Evolutionary conservation across 371 early-diverging fungal genomes (phyloP), one percentile per base, ranked within the genome.

Genomic region (Mortierella sp.): DNA sequence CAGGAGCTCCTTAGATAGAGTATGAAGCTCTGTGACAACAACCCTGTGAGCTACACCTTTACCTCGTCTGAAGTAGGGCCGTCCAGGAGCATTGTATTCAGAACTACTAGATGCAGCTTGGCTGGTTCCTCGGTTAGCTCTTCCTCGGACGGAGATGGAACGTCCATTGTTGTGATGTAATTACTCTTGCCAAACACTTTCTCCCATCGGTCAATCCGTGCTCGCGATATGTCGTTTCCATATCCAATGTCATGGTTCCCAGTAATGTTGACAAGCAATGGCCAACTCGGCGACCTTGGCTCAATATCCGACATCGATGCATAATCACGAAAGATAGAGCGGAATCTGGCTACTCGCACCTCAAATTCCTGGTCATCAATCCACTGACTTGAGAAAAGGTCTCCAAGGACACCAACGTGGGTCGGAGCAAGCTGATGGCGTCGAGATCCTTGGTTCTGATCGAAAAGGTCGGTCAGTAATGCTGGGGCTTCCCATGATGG

Each of bases 201-300:
- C 45, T 73, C 69, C 75, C 82, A 87, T 18, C 87, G 86, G 57
- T 73, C 72, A 29, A 86, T 51, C 44, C 84, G 81, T 55, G 70
- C 51, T 43, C 74, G 68, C 28, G 73, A 75, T 12, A 85, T 86
- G 45, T 87, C 88, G 30, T 74, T 62, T 47, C 84, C 86, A 57
- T 87, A 87, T 7, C 88, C 88, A 66, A 87, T 87, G 51, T 87
- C 88, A 60, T 87, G 88, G 72, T 87, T 87, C 4, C 88, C 88
- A 4, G 88, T 85, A 45, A 87, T 51, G 52, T 83, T 83, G 53
- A 82, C 72, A 25, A 82, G 59, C 48, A 66, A 60, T 11, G 80
- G 82, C 15, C 50, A 29, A 18, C 44, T 61, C 28, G 62, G 48
- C 53, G 73, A 28, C 23, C 4, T 18, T 2, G 26, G 25, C 30